phyloP scores from a whole-genome alignment of 2,329 filamentous ascomycete species.

The Pyrenochaeta sp. region DNA sequence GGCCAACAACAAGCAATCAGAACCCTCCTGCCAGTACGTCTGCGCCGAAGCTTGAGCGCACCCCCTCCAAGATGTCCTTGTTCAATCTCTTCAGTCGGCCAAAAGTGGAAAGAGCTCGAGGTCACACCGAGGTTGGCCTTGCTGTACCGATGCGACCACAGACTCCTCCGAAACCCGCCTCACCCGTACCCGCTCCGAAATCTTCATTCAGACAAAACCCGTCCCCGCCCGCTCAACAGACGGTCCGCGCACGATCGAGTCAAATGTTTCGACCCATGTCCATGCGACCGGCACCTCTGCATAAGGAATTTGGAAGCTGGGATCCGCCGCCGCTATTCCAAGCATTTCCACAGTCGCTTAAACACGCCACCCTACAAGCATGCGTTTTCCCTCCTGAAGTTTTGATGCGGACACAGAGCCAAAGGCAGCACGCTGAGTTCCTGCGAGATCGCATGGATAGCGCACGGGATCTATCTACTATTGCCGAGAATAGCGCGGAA shows the following conservation, averaged over 20 bases:
- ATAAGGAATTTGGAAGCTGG: slow-evolving; percentile 50
- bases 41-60: slow-evolving; percentile 41
- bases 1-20: slow-evolving; percentile 5
- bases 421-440: slow-evolving; percentile 60
- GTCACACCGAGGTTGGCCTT: slow-evolving; percentile 55
- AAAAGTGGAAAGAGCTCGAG: slow-evolving; percentile 58
- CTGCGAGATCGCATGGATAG: slow-evolving; percentile 49
- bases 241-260: slow-evolving; percentile 43
- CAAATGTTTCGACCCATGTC: slow-evolving; percentile 44
- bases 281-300: slow-evolving; percentile 29
- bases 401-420: slow-evolving; percentile 67
- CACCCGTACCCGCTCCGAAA: slow-evolving; percentile 31
- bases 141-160: slow-evolving; percentile 46
- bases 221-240: slow-evolving; percentile 38
- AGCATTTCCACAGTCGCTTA: slow-evolving; percentile 84
- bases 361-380: slow-evolving; percentile 74
- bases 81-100: slow-evolving; percentile 60
- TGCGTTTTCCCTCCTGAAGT: slow-evolving; percentile 73
- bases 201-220: slow-evolving; percentile 43
- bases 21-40: slow-evolving; percentile 18
- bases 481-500: slow-evolving; percentile 39
- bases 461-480: slow-evolving; percentile 41
- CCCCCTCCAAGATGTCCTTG: slow-evolving; percentile 57
- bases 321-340: slow-evolving; percentile 78
- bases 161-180: slow-evolving; percentile 32